Conservation (phyloP, 2,329 filamentous ascomycete genomes). For the Penicillium sclerotigenum region DNA sequence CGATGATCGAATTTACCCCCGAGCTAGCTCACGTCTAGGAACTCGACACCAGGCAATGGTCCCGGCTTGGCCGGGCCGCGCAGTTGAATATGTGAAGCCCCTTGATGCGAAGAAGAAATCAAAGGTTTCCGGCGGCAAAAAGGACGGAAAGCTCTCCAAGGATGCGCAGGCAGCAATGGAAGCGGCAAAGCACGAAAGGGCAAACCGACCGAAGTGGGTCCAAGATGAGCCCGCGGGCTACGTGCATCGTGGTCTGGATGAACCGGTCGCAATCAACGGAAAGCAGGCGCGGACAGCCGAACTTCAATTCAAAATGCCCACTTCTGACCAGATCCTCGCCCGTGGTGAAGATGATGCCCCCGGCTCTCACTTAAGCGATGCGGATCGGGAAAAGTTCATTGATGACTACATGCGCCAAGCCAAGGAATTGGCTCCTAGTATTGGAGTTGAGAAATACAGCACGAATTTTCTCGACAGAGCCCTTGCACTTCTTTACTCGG, state of each 20-base stretch:
- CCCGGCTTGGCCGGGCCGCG: constrained; percentile 76
- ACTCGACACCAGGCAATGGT: constrained; percentile 89
- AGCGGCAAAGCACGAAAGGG: constrained; percentile 73
- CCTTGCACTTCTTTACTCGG: constrained; percentile 66
- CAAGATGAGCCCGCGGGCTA: constrained; percentile 89
- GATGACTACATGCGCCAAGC: constrained; percentile 73
- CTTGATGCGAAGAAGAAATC: constrained; percentile 78
- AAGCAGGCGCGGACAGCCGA: constrained; percentile 73
- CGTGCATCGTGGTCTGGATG: constrained; percentile 77
- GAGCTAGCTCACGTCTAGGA: constrained; percentile 87
- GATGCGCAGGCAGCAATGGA: constrained; percentile 76
- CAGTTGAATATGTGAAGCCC: constrained; percentile 87
- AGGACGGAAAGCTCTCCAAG: constrained; percentile 69
- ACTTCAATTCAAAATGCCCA: constrained; percentile 74
- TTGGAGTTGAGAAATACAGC: constrained; percentile 70
- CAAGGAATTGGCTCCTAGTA: constrained; percentile 59
- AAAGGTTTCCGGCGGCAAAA: constrained; percentile 63
- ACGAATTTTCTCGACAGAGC: constrained; percentile 89
- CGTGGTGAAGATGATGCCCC: constrained; percentile 44
- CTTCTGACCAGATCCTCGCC: constrained; percentile 47
- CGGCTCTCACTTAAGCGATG: constrained; percentile 33
- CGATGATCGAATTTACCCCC: constrained; percentile 94
- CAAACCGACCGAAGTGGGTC: constrained; percentile 86
- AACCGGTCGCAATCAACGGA: constrained; percentile 56
- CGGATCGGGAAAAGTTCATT: constrained; percentile 57